Evolutionary conservation across 371 early-diverging fungal genomes (phyloP).

Genomic region (Syncephalastrum racemosum): DNA sequence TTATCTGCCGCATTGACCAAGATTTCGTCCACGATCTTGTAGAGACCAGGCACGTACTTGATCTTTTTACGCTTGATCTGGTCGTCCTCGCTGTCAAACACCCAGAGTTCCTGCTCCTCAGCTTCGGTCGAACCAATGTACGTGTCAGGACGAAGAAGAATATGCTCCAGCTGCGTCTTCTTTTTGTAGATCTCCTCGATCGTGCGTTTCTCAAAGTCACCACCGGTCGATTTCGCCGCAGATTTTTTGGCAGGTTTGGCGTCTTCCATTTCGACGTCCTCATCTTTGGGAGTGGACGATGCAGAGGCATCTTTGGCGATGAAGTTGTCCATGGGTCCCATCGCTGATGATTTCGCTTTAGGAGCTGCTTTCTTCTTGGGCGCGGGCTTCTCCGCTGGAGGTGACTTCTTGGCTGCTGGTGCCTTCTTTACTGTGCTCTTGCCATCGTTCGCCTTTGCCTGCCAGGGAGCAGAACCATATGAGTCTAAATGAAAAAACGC

Average conservation of each 20-base stretch:
- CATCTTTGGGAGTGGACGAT: background rate
- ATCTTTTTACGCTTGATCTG: conserved; percentile 76
- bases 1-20: conserved; percentile 98
- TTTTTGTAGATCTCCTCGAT: conserved; percentile 98
- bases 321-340: conserved; percentile 1
- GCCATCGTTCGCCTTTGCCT: background rate
- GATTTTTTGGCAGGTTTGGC: conserved; percentile 3
- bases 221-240: conserved; percentile 7
- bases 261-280: conserved; percentile 7
- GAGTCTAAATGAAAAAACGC: background rate
- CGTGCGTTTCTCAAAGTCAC: conserved; percentile 39
- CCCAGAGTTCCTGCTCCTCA: conserved; percentile 86
- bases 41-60: conserved; percentile 95
- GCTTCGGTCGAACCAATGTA: conserved; percentile 98
- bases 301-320: conserved; percentile 2
- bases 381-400: background rate
- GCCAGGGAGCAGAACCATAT: background rate
- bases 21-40: conserved; percentile 99
- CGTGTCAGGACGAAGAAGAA: conserved; percentile 98
- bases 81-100: conserved; percentile 66
- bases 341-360: conserved; percentile 11
- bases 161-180: conserved; percentile 99
- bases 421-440: background rate
- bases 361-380: background rate
- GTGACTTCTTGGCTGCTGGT: background rate